These are phyloP conservation scores for Actinomucor elegans DNA, from an alignment of 371 early-diverging fungal species.

Conservation along the genomic window DNA sequence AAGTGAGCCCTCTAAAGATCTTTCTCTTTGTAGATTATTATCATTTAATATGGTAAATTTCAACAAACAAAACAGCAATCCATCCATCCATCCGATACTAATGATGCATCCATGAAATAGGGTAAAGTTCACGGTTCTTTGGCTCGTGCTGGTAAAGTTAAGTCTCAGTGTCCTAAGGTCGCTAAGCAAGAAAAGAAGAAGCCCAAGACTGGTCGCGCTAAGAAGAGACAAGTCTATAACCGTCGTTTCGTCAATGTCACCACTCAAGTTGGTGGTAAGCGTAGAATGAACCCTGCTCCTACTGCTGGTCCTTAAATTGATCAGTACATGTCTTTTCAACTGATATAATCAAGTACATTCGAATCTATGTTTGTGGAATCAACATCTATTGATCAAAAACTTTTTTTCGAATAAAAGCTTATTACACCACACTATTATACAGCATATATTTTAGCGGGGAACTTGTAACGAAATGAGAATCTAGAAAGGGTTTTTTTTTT, in stretches of 20 bases:
- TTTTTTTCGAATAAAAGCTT: no score
- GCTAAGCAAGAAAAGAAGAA: constrained; percentile 98
- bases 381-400: no score
- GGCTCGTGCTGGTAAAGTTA: constrained; percentile 99
- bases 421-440: no score
- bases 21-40: constrained; percentile 26
- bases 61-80: constrained; percentile 9
- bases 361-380: no score
- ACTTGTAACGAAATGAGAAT: no score
- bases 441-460: no score
- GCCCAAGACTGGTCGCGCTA: constrained; percentile 94
- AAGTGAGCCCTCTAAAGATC: constrained; percentile 2
- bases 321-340: constrained; percentile 1
- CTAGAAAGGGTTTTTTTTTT: no score
- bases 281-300: constrained; percentile 80
- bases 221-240: constrained; percentile 97
- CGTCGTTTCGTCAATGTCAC: constrained; percentile 97
- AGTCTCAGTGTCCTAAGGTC: constrained; percentile 99
- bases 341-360: constrained; percentile 2
- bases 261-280: constrained; percentile 85
- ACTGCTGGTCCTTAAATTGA: constrained; percentile 51
- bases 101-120: constrained; percentile 41
- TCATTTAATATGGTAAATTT: constrained; percentile 35
- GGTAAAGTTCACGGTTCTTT: constrained; percentile 99
- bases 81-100: constrained; percentile 15